phyloP scores from a whole-genome alignment of 805 yeast genomes.

The Nakazawaea wickerhamii region DNA sequence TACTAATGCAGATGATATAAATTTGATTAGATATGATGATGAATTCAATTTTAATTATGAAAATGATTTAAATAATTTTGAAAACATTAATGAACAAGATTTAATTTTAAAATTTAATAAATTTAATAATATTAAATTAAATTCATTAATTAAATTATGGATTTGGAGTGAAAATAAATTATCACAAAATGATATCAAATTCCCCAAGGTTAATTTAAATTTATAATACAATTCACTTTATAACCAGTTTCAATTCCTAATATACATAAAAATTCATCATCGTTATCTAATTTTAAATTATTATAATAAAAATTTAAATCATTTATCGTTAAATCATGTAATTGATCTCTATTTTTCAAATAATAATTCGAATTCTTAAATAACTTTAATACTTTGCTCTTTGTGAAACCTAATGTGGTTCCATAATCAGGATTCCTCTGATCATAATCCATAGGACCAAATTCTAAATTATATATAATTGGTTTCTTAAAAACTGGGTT shows the following conservation, averaged over 20 bases:
- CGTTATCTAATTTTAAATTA: constrained; percentile 29
- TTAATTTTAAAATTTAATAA: constrained; percentile 16
- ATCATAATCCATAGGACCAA: constrained; percentile 76
- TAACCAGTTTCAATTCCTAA: constrained; percentile 51
- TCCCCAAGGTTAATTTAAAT: constrained; percentile 10
- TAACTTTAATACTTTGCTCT: constrained; percentile 49
- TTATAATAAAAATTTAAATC: constrained; percentile 32
- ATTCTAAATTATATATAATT: constrained; percentile 63
- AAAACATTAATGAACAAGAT: constrained; percentile 8
- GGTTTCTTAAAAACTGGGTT: constrained; percentile 26
- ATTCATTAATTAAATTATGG: constrained; percentile 21
- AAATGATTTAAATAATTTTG: constrained; percentile 22
- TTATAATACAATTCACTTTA: constrained; percentile 31
- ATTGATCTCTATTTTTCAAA: constrained; percentile 17
- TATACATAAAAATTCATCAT: constrained; percentile 44
- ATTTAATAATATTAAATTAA: constrained; percentile 19
- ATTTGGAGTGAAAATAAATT: constrained; percentile 20
- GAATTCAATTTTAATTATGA: constrained; percentile 9
- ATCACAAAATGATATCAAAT: background rate
- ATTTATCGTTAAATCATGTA: constrained; percentile 17
- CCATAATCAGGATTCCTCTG: constrained; percentile 63
- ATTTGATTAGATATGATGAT: constrained; percentile 15
- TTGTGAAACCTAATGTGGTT: constrained; percentile 57
- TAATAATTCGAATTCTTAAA: constrained; percentile 38
- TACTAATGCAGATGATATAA: constrained; percentile 19